A percentile compares a stretch with the other conserved stretches of the same genome.
Conservation (phyloP, 257 asterid genomes). For the Gentiana straminea region DNA sequence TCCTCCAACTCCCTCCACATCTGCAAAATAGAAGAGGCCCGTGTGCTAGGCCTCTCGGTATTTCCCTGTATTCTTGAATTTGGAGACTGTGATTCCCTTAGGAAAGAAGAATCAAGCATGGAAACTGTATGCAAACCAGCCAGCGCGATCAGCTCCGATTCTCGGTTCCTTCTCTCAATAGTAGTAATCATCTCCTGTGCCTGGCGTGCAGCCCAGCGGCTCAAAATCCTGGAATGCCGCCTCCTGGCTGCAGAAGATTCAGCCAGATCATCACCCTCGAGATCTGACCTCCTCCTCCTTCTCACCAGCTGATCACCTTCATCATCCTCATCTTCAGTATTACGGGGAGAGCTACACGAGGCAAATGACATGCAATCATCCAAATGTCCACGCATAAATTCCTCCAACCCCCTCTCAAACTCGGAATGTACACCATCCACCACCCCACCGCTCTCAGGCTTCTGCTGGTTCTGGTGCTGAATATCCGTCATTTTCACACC, state of each 20-base stretch:
- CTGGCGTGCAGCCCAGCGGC: conserved; percentile 85
- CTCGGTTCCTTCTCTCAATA: conserved; percentile 81
- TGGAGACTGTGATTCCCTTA: conserved; percentile 81
- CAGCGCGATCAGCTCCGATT: conserved; percentile 82
- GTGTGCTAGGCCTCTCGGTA: conserved; percentile 68
- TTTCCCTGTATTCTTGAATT: conserved; percentile 66
- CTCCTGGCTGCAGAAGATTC: conserved; percentile 95
- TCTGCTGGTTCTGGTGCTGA: conserved; percentile 74
- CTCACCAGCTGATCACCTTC: conserved; percentile 77
- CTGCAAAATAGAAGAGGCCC: conserved; percentile 74
- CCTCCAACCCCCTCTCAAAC: conserved; percentile 89
- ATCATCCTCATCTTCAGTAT: conserved; percentile 61
- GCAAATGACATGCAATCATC: conserved; percentile 87
- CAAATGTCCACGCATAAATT: conserved; percentile 71
- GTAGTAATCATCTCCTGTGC: conserved; percentile 89
- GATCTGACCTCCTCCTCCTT: conserved; percentile 84
- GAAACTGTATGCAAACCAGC: conserved; percentile 86
- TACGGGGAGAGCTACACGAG: conserved; percentile 73
- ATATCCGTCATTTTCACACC: conserved; percentile 57
- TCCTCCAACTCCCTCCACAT: conserved; percentile 98
- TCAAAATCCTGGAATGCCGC: conserved; percentile 73
- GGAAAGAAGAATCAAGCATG: conserved; percentile 72
- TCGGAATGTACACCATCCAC: conserved; percentile 52
- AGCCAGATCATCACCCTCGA: conserved; percentile 86
- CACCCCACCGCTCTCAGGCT: conserved; percentile 68